Evolutionary conservation across 441 rosid genomes (phyloP).

Genomic region (Gossypium davidsonii): DNA sequence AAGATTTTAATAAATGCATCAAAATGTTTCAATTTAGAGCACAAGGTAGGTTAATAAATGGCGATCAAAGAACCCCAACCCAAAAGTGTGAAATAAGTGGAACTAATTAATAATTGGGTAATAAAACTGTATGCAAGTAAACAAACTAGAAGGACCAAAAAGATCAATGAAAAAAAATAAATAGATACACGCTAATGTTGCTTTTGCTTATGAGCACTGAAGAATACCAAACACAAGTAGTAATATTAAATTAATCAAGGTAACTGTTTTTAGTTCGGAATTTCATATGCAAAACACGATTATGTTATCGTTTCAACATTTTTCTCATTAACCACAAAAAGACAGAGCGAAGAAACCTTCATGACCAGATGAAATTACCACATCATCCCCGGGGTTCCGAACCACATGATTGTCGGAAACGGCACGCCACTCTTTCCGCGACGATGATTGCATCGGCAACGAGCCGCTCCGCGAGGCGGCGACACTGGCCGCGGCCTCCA

Average conservation of each 20-base stretch:
- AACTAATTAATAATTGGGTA: not conserved
- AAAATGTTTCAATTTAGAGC: not conserved
- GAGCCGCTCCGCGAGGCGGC: slow-evolving; percentile 66
- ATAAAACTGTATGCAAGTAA: not conserved
- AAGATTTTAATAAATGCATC: not conserved
- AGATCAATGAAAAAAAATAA: not conserved
- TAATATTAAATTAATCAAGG: not conserved
- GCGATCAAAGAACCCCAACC: not conserved
- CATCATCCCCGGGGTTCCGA: slow-evolving; percentile 55
- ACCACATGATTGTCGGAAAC: slow-evolving; percentile 67
- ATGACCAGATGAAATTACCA: slow-evolving; percentile 19
- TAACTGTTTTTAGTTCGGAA: not conserved
- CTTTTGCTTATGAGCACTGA: not conserved
- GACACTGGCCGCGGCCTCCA: slow-evolving; percentile 71
- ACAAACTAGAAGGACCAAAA: not conserved
- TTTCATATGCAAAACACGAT: not conserved
- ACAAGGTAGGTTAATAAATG: not conserved
- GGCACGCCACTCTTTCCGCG: slow-evolving; percentile 91
- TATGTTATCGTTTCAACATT: not conserved
- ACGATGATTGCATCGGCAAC: slow-evolving; percentile 48
- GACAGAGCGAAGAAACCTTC: not conserved
- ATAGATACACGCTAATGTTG: not conserved
- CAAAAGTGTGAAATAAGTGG: not conserved
- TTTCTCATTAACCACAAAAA: slow-evolving; percentile 13
- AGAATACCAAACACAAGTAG: not conserved